phyloP scores from a whole-genome alignment of 176 grass and related monocot genomes.

The Carex littledalei region DNA sequence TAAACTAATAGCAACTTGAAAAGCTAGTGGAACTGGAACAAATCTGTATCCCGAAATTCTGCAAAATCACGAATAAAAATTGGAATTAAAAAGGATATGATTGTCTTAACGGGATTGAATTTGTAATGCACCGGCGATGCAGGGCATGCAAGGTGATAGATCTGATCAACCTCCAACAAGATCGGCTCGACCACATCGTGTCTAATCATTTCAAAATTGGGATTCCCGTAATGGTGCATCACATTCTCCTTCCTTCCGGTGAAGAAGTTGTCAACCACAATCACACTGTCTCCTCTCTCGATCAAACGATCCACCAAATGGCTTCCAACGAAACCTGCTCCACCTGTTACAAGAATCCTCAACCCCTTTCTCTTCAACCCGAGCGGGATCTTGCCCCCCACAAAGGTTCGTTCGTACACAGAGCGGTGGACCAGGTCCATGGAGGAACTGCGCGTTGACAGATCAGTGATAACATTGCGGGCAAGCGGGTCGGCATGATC shows the following conservation, averaged over 20 bases:
- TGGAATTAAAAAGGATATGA: conserved; percentile 44
- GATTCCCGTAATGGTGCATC: conserved; percentile 60
- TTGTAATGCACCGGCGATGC: conserved; percentile 96
- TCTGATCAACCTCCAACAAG: conserved; percentile 92
- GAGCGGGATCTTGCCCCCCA: conserved; percentile 47
- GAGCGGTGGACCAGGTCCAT: conserved; percentile 1
- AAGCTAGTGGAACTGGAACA: neutral
- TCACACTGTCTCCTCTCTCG: conserved; percentile 67
- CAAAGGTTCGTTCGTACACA: conserved; percentile 10
- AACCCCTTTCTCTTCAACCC: conserved; percentile 59
- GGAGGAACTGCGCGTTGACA: conserved; percentile 6
- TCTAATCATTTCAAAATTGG: conserved; percentile 68
- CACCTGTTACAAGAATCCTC: conserved; percentile 60
- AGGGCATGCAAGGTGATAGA: conserved; percentile 93
- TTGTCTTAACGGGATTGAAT: conserved; percentile 91
- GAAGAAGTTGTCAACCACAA: conserved; percentile 94
- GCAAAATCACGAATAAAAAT: neutral
- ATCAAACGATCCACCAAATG: conserved; percentile 78
- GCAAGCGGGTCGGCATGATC: conserved; percentile 20
- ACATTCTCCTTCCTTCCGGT: conserved; percentile 83
- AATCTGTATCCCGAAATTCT: neutral
- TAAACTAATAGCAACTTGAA: neutral
- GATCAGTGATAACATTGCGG: neutral
- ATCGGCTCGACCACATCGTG: conserved; percentile 92
- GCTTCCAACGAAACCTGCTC: conserved; percentile 85